Conservation (phyloP, 352 stramenopile species). For the Pythium aristosporum region DNA sequence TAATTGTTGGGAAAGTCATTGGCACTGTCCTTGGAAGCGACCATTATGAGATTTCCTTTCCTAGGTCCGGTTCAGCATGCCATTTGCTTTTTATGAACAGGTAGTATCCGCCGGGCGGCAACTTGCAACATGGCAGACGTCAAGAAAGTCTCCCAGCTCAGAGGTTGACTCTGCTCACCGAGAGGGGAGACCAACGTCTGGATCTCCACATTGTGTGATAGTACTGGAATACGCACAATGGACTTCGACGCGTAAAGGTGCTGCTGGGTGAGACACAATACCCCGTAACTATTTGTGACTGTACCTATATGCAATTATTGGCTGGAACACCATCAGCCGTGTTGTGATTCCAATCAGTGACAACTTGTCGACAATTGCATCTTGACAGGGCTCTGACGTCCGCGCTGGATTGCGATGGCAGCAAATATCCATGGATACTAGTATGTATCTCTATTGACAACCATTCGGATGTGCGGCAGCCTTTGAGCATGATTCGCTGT, state of each 20-base stretch:
- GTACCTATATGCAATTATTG: background rate
- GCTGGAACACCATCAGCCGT: too few species aligned
- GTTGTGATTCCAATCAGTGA: too few species aligned
- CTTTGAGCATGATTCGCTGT: too few species aligned
- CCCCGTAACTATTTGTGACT: constrained; percentile 7
- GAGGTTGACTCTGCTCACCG: background rate
- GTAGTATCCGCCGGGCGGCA: too few species aligned
- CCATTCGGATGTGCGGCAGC: too few species aligned
- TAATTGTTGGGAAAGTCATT: too few species aligned
- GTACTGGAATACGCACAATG: background rate
- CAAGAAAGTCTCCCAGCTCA: constrained; percentile 3
- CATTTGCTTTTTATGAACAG: constrained; percentile 16
- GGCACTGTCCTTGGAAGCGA: too few species aligned
- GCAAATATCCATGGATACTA: too few species aligned
- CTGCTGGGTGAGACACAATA: background rate
- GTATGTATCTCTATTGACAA: too few species aligned
- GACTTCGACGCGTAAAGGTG: constrained; percentile 5
- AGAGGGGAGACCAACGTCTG: background rate
- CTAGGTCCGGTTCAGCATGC: background rate
- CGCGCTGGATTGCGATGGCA: too few species aligned
- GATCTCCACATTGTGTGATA: background rate
- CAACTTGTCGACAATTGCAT: too few species aligned
- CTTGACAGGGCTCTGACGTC: too few species aligned
- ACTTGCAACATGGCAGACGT: constrained; percentile 2
- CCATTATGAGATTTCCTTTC: background rate